phyloP scores from a whole-genome alignment of 106 monocot genomes.

The Xerophyta viscosa region DNA sequence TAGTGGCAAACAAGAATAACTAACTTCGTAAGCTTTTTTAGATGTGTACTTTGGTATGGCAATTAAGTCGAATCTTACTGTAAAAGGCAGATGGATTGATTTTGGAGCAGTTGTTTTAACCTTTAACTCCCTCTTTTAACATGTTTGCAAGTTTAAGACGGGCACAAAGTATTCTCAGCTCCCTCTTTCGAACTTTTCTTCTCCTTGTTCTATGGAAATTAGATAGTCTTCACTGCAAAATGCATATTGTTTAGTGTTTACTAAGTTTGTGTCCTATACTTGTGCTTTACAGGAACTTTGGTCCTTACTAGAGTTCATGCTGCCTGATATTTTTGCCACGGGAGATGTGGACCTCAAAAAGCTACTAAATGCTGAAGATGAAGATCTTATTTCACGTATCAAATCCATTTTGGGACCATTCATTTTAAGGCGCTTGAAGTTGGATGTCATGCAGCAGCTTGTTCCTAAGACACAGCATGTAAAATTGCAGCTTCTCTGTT shows the following conservation, averaged over 20 bases:
- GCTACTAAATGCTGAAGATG: constrained; percentile 66
- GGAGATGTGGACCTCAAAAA: constrained; percentile 83
- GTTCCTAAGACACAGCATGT: constrained; percentile 89
- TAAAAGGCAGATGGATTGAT: too few relatives aligned
- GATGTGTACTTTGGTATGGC: too few relatives aligned
- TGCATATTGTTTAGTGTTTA: neutral
- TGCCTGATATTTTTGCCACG: constrained; percentile 94
- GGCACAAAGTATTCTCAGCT: too few relatives aligned
- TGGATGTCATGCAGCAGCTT: constrained; percentile 99
- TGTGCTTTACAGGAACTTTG: constrained; percentile 72
- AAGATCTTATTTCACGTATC: constrained; percentile 65
- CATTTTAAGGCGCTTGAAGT: constrained; percentile 91
- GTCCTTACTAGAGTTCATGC: constrained; percentile 98
- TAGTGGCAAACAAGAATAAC: too few relatives aligned
- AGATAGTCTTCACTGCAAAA: neutral
- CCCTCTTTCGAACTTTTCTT: too few relatives aligned
- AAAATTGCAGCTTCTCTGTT: constrained; percentile 3
- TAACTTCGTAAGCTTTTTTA: too few relatives aligned
- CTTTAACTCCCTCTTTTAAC: too few relatives aligned
- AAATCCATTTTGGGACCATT: constrained; percentile 98
- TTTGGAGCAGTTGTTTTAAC: too few relatives aligned
- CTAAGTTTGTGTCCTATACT: neutral
- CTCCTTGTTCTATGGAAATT: too few relatives aligned
- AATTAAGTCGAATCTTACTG: too few relatives aligned
- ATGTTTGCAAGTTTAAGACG: too few relatives aligned